Conservation (phyloP, 108 stramenopile genomes). For the Seminavis robusta region DNA sequence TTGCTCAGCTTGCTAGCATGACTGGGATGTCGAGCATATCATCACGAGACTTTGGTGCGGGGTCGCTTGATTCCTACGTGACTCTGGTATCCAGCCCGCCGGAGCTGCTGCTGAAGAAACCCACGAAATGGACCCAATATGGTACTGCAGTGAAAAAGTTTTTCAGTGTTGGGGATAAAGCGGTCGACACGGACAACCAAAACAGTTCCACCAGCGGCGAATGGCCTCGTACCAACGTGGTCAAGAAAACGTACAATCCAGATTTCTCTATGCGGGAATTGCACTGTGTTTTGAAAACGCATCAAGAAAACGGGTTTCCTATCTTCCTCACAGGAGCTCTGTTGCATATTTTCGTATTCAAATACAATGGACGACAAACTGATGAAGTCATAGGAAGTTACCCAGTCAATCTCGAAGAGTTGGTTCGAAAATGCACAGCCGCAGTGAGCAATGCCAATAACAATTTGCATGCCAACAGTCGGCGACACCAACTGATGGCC, state of each 20-base stretch:
- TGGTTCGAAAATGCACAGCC: conserved; percentile 18
- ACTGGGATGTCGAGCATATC: neutral
- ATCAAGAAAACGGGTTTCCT: conserved; percentile 20
- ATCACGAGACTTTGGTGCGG: too few relatives aligned
- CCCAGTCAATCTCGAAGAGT: conserved; percentile 26
- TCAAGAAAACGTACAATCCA: conserved; percentile 17
- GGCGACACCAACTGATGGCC: neutral
- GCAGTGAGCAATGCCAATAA: neutral
- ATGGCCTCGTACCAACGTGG: conserved; percentile 28
- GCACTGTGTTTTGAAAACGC: conserved; percentile 21
- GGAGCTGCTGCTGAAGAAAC: conserved; percentile 14
- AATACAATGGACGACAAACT: conserved; percentile 9
- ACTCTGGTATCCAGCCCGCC: conserved; percentile 28
- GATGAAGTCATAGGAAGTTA: conserved; percentile 21
- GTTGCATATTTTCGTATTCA: conserved; percentile 25
- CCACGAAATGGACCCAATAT: neutral
- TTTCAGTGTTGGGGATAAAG: neutral
- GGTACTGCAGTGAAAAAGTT: too few relatives aligned
- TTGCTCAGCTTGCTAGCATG: conserved; percentile 11
- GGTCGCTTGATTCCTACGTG: conserved; percentile 31
- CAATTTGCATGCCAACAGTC: neutral
- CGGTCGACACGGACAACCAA: neutral
- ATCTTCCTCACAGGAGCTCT: conserved; percentile 43
- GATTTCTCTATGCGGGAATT: conserved; percentile 32
- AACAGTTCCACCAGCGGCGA: neutral